Evolutionary conservation across 179 eudicot genomes (phyloP).

Genomic region (Beta lomatogona): DNA sequence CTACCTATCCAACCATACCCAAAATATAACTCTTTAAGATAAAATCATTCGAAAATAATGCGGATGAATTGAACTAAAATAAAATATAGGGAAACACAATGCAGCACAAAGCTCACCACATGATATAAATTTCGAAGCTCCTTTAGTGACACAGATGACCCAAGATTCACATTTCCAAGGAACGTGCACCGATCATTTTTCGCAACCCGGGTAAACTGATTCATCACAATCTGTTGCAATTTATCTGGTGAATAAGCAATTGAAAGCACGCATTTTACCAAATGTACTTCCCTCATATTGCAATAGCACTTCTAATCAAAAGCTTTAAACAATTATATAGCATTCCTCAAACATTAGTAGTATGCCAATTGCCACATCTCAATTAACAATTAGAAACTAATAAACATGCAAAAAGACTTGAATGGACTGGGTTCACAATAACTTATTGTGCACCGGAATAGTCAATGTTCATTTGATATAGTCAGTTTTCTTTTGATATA

Average conservation of each 20-base stretch:
- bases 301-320: neutral
- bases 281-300: neutral
- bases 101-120: conserved; percentile 59
- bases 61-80: neutral
- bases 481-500: too few species aligned
- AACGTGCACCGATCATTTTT: conserved; percentile 69
- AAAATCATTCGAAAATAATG: neutral
- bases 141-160: conserved; percentile 70
- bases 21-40: neutral
- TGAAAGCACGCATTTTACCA: conserved; percentile 31
- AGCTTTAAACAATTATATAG: neutral
- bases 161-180: conserved; percentile 86
- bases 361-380: neutral
- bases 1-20: conserved; percentile 56
- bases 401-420: too few species aligned
- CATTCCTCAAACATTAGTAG: neutral
- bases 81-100: neutral
- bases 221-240: conserved; percentile 83
- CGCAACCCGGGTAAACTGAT: conserved; percentile 84
- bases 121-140: conserved; percentile 87
- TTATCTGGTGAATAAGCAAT: conserved; percentile 53
- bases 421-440: too few species aligned
- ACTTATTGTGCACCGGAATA: too few species aligned
- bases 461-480: too few species aligned
- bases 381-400: neutral